Base-by-base conservation (phyloP, 2,329 filamentous ascomycete genomes). In the Beauveria pseudobassiana region DNA sequence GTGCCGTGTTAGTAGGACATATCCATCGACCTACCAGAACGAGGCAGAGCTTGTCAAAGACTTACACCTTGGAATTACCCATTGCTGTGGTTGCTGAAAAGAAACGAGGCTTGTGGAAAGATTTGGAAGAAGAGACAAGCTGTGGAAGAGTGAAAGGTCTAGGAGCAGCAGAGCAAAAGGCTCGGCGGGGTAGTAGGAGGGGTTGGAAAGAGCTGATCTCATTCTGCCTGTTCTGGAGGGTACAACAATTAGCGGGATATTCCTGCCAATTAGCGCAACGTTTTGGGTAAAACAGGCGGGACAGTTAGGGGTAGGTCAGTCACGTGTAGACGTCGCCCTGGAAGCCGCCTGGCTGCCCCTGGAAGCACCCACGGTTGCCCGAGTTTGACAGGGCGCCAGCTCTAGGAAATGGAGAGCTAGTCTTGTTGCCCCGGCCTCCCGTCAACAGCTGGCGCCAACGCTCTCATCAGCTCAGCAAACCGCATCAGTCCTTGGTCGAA, bases 41-140 rank as follows among this genome's bases (percentile, higher is more conserved):
- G 22, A 22, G 28, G 9, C 16, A 22, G 28, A 22, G 22, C 20
- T 22, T 22, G 48, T 22, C 2, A 40, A 9, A 3, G 52, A 83
- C 86, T 80, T 82, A 91, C 80, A 86, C 86, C 76, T 88, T 86
- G 76, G 85, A 78, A 73, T 81, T 79, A 65, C 68, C 64, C 91
- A 96, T 96, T 77, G 82, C 87, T 81, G 83, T 79, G 72, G 87
- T 78, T 75, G 89, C 80, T 64, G 76, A 78, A 70, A 81, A 83
- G 70, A 76, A 78, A 69, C 79, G 75, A 66, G 73, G 65, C 55
- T 71, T 64, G 69, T 63, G 67, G 68, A 75, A 74, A 70, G 73
- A 72, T 70, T 72, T 72, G 67, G 76, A 71, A 67, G 74, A 75
- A 69, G 73, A 70, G 69, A 74, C 71, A 71, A 77, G 73, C 73